These are phyloP conservation scores for Lasiodiplodia citricola DNA, from an alignment of 2,329 filamentous ascomycete genomes.

Conservation along the genomic window DNA sequence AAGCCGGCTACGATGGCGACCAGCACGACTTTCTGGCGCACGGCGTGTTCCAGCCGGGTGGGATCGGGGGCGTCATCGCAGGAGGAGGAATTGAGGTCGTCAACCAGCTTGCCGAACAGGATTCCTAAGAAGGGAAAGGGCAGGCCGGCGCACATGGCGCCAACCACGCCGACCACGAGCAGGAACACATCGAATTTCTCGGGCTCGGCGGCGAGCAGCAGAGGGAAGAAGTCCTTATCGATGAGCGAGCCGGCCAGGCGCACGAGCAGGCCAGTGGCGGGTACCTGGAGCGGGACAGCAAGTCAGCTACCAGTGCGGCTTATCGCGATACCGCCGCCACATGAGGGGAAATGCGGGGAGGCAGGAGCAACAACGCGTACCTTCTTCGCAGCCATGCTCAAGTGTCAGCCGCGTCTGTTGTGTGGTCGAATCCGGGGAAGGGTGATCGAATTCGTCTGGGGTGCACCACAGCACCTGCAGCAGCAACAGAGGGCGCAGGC, in stretches of 20 bases:
- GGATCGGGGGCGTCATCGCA: constrained; percentile 16
- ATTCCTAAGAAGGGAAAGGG: constrained; percentile 24
- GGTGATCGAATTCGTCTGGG: background rate
- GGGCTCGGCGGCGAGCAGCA: constrained; percentile 14
- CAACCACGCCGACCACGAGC: constrained; percentile 1
- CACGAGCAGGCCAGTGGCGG: background rate
- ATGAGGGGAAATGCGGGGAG: background rate
- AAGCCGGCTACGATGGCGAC: constrained; percentile 1
- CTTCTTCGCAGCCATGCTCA: constrained; percentile 4
- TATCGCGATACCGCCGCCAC: constrained; percentile 5
- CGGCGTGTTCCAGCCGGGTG: background rate
- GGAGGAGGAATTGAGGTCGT: constrained; percentile 20
- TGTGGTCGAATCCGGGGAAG: background rate
- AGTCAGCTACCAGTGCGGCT: constrained; percentile 1
- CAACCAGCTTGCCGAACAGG: constrained; percentile 21
- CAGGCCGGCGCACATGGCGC: constrained; percentile 13
- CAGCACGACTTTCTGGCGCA: constrained; percentile 16
- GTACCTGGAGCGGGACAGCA: background rate
- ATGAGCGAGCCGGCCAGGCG: constrained; percentile 5
- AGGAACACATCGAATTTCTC: constrained; percentile 8
- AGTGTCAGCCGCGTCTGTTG: background rate
- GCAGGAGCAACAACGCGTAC: background rate
- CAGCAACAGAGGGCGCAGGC: background rate
- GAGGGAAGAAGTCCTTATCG: constrained; percentile 20
- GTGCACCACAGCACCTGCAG: background rate